A percentile compares a stretch with the other conserved stretches of the same genome.
These are phyloP conservation scores for Monoraphidium neglectum DNA, from an alignment of 139 green algal genomes.

Conservation along the genomic window DNA sequence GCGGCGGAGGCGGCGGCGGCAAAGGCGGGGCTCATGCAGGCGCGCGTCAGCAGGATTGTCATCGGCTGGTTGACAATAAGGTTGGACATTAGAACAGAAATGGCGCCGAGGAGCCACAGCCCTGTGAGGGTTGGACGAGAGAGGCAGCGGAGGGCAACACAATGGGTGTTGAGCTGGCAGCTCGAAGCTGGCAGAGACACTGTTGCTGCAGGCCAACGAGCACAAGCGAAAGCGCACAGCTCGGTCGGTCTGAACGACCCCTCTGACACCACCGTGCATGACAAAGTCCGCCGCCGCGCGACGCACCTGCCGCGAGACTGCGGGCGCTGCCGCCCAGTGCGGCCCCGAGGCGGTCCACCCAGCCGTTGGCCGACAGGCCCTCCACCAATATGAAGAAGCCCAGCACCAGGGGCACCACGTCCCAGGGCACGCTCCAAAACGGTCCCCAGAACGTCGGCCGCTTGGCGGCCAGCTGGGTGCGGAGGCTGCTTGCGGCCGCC, in stretches of 20 bases:
- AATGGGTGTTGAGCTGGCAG: too few relatives aligned
- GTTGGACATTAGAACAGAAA: constrained; percentile 42
- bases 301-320: neutral
- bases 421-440: constrained; percentile 1
- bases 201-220: too few relatives aligned
- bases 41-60: constrained; percentile 55
- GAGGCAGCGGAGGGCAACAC: too few relatives aligned
- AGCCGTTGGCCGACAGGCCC: constrained; percentile 38
- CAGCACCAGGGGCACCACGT: constrained; percentile 52
- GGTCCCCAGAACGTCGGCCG: neutral
- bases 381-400: constrained; percentile 60
- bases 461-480: neutral
- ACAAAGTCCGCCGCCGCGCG: neutral
- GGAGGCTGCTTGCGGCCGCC: neutral
- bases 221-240: too few relatives aligned
- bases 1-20: neutral
- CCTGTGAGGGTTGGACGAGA: neutral
- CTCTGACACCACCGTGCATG: neutral
- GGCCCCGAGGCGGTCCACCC: constrained; percentile 39
- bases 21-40: constrained; percentile 31
- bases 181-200: too few relatives aligned
- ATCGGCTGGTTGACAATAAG: constrained; percentile 63
- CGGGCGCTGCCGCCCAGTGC: constrained; percentile 1
- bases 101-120: constrained; percentile 35
- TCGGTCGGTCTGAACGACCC: too few relatives aligned